Evolutionary conservation across 371 early-diverging fungal species (phyloP).

Genomic region (Apophysomyces ossiformis): DNA sequence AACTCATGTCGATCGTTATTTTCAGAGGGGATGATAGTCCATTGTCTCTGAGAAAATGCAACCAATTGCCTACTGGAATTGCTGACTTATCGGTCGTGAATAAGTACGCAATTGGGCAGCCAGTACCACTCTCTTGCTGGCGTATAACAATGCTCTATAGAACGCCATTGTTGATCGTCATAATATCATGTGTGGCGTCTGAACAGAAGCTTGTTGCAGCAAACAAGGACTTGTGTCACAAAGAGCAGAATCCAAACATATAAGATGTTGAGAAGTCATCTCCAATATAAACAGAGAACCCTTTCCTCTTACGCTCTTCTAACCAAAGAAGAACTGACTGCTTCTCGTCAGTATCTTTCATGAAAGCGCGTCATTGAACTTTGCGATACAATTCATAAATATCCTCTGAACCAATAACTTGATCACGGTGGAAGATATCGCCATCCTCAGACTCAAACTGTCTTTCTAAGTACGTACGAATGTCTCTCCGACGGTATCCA

Average conservation of each 20-base stretch:
- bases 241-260: slow-evolving; percentile 11
- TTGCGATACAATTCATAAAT: background rate
- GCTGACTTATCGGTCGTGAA: slow-evolving; percentile 8
- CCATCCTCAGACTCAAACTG: background rate
- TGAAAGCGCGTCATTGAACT: background rate
- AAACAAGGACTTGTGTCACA: background rate
- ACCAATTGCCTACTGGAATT: slow-evolving; percentile 1
- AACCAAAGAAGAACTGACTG: background rate
- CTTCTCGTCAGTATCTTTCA: background rate
- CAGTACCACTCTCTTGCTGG: no score
- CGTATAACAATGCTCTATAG: slow-evolving; percentile 9
- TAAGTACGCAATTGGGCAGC: slow-evolving; percentile 13
- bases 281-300: background rate
- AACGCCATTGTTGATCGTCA: background rate
- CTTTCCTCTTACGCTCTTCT: background rate
- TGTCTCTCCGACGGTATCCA: background rate
- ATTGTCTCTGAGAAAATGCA: background rate
- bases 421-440: background rate
- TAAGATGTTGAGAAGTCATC: background rate
- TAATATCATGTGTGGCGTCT: slow-evolving; percentile 13
- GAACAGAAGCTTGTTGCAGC: background rate
- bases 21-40: background rate
- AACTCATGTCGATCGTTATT: slow-evolving; percentile 9
- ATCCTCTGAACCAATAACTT: background rate
- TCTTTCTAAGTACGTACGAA: background rate